These are phyloP conservation scores for Cutaneotrichosporon sp. DNA, from an alignment of 1,284 basidiomycete species.

Conservation along the genomic window DNA sequence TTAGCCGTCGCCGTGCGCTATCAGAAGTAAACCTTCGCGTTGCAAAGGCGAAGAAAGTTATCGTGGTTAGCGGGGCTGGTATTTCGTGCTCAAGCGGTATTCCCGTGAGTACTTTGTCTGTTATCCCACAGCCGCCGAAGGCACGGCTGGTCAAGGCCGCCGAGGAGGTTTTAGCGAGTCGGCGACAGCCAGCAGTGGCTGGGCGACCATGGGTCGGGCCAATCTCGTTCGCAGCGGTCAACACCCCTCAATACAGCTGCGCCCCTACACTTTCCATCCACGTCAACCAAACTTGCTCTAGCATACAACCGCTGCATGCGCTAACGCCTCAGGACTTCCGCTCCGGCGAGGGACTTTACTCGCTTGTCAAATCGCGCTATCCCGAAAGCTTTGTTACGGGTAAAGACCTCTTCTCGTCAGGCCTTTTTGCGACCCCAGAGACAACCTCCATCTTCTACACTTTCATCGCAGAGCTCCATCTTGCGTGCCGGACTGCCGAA, in stretches of 20 bases:
- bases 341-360: conserved; percentile 80
- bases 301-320: neutral
- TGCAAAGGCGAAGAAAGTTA: conserved; percentile 73
- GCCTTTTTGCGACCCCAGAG: conserved; percentile 70
- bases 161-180: too few species aligned
- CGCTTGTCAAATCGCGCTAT: conserved; percentile 75
- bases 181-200: too few species aligned
- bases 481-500: conserved; percentile 69
- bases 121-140: too few species aligned
- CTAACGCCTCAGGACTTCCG: conserved; percentile 67
- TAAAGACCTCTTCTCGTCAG: conserved; percentile 82
- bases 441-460: conserved; percentile 88
- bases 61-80: conserved; percentile 84
- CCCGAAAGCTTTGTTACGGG: conserved; percentile 79
- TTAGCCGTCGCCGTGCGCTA: conserved; percentile 49
- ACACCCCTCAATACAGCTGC: too few species aligned
- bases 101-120: conserved; percentile 58
- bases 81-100: conserved; percentile 91
- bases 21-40: conserved; percentile 66
- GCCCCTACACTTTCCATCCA: neutral
- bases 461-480: conserved; percentile 85
- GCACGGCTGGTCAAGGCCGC: too few species aligned
- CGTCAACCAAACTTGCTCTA: neutral
- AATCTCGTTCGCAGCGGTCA: too few species aligned
- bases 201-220: too few species aligned